Evolutionary conservation across 306 rosid species (phyloP).

Genomic region (Lagenaria siceraria): DNA sequence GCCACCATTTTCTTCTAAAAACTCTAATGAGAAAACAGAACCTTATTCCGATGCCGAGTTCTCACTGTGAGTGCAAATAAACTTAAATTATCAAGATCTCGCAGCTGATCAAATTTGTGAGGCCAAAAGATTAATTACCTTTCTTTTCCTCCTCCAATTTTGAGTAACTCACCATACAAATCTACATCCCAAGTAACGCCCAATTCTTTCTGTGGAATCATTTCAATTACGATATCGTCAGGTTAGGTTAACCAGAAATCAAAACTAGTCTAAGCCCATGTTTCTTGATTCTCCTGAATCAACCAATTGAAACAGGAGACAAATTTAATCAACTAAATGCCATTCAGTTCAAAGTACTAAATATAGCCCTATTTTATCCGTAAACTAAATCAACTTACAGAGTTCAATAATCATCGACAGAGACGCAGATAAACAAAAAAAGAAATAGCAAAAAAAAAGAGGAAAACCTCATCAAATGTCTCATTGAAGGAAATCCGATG

Average conservation of each 20-base stretch:
- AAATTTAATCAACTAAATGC: background rate
- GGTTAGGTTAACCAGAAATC: background rate
- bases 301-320: background rate
- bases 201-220: constrained; percentile 54
- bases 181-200: constrained; percentile 93
- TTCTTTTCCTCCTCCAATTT: constrained; percentile 99
- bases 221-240: background rate
- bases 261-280: background rate
- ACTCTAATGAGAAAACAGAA: background rate
- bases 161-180: constrained; percentile 86
- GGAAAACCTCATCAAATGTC: constrained; percentile 63
- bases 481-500: constrained; percentile 89
- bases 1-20: background rate
- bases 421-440: background rate
- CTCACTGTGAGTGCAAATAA: background rate
- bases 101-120: background rate
- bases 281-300: background rate
- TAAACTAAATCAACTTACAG: background rate
- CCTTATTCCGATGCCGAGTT: background rate
- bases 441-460: background rate
- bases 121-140: constrained; percentile 29
- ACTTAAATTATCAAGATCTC: background rate
- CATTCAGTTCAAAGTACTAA: background rate
- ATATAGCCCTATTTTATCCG: background rate
- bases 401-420: background rate